Evolutionary conservation across 2,329 filamentous ascomycete species (phyloP), one percentile per base, ranked within the genome.

Genomic region (Stylonectria norvegica): DNA sequence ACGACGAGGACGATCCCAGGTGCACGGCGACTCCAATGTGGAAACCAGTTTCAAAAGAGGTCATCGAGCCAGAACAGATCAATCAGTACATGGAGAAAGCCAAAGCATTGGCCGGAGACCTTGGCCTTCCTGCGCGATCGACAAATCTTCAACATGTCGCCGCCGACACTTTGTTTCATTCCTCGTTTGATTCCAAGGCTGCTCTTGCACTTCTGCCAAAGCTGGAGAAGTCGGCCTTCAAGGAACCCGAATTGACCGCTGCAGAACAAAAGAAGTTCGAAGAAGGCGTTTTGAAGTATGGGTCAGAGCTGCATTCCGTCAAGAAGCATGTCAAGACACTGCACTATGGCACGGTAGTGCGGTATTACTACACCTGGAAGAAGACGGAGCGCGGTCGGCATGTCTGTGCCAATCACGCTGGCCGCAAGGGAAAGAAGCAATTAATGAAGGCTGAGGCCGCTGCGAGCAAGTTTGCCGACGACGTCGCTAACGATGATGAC

Each of bases 361-460:
- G 93, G 4, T 94, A 86, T 60, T 98, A 97, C 66, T 98, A 98
- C 62, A 87, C 87, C 50, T 98, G 93, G 93, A 98, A 98, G 69
- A 97, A 97, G 66, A 89, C 89, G 0, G 77, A 85, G 2, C 82
- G 84, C 43, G 93, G 93, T 28, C 83, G 79, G 59, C 82, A 93
- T 54, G 82, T 98, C 16, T 96, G 93, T 90, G 89, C 89, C 44
- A 87, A 83, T 50, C 95, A 86, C 56, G 81, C 87, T 36, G 89
- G 87, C 9, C 81, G 91, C 32, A 95, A 94, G 60, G 87, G 88
- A 42, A 94, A 91, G 64, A 95, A 93, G 65, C 88, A 94, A 58
- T 81, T 82, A 29, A 86, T 83, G 59, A 85, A 81, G 54, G 78
- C 77, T 18, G 85, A 86, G 55, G 84, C 82, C 33, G 77, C 78